Evolutionary conservation across 116 monocot species (phyloP), one percentile per base, ranked within the genome.

Genomic region (Zostera marina): DNA sequence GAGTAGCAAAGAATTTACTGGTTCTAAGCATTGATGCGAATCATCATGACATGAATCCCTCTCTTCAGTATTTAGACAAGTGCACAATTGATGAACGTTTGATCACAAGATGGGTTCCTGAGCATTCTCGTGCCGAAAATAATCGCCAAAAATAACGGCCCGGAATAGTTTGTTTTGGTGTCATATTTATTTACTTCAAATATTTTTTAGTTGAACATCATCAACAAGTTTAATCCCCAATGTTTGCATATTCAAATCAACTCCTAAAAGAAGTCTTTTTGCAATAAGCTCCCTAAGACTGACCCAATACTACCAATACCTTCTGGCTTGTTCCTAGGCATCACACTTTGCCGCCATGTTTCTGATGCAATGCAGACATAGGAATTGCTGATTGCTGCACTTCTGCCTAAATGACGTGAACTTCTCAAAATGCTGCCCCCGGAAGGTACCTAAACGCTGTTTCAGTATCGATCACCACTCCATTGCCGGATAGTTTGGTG

Each of bases 1-100:
- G 81, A 60, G 87, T 87, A n/a, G 92, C 87, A 39, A 83, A 83
- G 53, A 59, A 60, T 25, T 22, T 92, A 47, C 41, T 92, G 21
- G 61, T 83, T 64, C 67, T 83, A 25, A 65, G 55, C 15, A 40
- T 87, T 14, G 63, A 60, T 11, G 47, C 53, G 20, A 52, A 41
- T 49, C 24, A 41, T 49, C 24, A 23, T 20, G 20, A 2, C 9
- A 9, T 21, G 15, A 21, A 19, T 8, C 49, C 49, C 20, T 20
- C 20, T 51, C 49, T 51, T 0, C 2, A 7, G 10, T 81, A 78
- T 62, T 54, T 81, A 48, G 74, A 87, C 11, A 21, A 70, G 24
- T 73, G 47, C 32, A 54, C 14, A 13, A 74, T 92, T 46, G 74
- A 87, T 7, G 81, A 87, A 47, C 67, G 74, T 22, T 53, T 41